Conservation (phyloP, 1,284 basidiomycete species). For the Moniliophthora roreri region DNA sequence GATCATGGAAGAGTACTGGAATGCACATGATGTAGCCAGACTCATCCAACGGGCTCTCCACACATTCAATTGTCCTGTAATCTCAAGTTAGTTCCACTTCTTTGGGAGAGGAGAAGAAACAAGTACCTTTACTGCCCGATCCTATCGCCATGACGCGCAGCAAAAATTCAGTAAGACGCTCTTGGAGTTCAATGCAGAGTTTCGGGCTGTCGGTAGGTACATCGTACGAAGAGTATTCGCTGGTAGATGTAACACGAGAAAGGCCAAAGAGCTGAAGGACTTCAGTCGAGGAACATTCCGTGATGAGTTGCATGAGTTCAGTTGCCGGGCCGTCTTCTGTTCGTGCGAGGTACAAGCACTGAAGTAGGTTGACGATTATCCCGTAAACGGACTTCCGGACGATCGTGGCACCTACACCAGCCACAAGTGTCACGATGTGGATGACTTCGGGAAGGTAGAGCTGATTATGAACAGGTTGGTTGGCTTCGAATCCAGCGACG, state of each 20-base stretch:
- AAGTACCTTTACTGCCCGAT: conserved; percentile 69
- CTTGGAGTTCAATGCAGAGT: conserved; percentile 62
- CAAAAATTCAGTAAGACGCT: conserved; percentile 67
- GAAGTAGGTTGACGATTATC: conserved; percentile 78
- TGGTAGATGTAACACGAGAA: conserved; percentile 52
- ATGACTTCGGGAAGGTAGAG: conserved; percentile 82
- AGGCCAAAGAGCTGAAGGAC: conserved; percentile 78
- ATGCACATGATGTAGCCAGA: conserved; percentile 87
- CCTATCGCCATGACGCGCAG: conserved; percentile 64
- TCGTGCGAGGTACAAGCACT: conserved; percentile 64
- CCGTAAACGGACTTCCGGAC: conserved; percentile 83
- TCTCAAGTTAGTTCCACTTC: background rate
- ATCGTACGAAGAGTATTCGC: conserved; percentile 62
- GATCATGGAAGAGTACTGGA: conserved; percentile 88
- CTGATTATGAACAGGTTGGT: conserved; percentile 64
- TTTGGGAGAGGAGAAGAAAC: conserved; percentile 19
- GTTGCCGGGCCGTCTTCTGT: conserved; percentile 58
- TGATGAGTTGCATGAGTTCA: conserved; percentile 61
- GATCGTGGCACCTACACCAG: conserved; percentile 70
- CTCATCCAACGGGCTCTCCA: conserved; percentile 96
- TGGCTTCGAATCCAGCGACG: conserved; percentile 68
- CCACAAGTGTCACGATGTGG: conserved; percentile 75
- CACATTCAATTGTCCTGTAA: conserved; percentile 79
- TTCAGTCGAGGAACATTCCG: conserved; percentile 56
- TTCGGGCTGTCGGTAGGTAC: conserved; percentile 47